A percentile compares a stretch with the other conserved stretches of the same genome.
phyloP scores from a whole-genome alignment of 305 asterid genomes.

The Petunia hybrid region DNA sequence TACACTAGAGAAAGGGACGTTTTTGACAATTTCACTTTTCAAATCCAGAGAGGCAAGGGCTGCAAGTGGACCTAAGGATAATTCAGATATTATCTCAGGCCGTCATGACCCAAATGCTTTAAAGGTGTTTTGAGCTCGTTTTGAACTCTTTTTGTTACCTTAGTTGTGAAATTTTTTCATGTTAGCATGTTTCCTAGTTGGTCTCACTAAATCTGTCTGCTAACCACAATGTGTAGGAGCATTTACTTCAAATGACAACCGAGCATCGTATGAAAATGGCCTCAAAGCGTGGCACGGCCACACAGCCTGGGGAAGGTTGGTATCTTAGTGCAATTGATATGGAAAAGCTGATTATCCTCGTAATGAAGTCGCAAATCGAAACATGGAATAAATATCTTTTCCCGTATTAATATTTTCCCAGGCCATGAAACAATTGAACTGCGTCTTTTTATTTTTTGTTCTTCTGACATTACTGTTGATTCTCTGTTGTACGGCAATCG shows the following conservation, averaged over 20 bases:
- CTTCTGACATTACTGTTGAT: too few species aligned
- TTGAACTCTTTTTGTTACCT: slow-evolving; percentile 17
- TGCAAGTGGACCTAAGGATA: slow-evolving; percentile 53
- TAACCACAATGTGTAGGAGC: slow-evolving; percentile 63
- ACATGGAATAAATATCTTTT: slow-evolving; percentile 16
- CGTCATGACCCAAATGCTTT: slow-evolving; percentile 82
- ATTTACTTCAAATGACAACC: slow-evolving; percentile 82
- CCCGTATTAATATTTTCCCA: neutral
- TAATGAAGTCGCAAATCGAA: neutral
- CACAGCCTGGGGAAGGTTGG: slow-evolving; percentile 70
- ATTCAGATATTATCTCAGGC: slow-evolving; percentile 72
- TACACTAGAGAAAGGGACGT: slow-evolving; percentile 14
- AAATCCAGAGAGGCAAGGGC: slow-evolving; percentile 65
- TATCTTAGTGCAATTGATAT: slow-evolving; percentile 24
- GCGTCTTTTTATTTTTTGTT: too few species aligned
- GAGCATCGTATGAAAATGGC: slow-evolving; percentile 81
- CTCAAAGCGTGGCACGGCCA: slow-evolving; percentile 73
- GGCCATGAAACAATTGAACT: slow-evolving; percentile 1
- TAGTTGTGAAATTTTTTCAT: slow-evolving; percentile 4
- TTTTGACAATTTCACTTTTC: slow-evolving; percentile 29
- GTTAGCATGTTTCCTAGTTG: slow-evolving; percentile 6
- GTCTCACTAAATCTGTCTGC: neutral
- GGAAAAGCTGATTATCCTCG: slow-evolving; percentile 16
- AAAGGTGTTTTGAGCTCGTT: slow-evolving; percentile 56
- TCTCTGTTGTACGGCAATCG: too few species aligned